A percentile compares a stretch with the other conserved stretches of the same genome.
phyloP scores from a whole-genome alignment of 305 asterid genomes.

The Salvia sclarea region DNA sequence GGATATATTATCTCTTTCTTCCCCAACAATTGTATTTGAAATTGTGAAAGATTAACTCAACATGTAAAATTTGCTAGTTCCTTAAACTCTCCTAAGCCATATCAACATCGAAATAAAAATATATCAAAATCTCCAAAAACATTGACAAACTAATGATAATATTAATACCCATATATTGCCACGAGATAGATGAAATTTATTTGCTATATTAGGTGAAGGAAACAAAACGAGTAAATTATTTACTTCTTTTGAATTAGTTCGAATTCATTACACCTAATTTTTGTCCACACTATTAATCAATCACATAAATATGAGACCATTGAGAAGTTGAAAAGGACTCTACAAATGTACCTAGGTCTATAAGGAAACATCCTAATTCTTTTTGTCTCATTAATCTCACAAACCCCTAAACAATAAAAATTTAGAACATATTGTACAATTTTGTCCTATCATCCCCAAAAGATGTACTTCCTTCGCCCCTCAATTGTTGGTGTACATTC shows the following conservation, averaged over 20 bases:
- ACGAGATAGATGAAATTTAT: background rate
- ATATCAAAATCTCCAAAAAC: too few species aligned
- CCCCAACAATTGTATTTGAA: too few species aligned
- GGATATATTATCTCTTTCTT: too few species aligned
- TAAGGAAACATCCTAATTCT: background rate
- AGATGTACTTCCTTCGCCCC: too few species aligned
- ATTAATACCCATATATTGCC: background rate
- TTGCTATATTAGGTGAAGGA: background rate
- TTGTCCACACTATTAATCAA: background rate
- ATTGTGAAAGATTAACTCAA: too few species aligned
- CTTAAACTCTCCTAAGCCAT: background rate
- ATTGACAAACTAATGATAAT: background rate
- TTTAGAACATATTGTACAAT: background rate
- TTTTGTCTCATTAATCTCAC: background rate
- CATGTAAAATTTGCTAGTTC: too few species aligned
- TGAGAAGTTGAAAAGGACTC: slow-evolving; percentile 2
- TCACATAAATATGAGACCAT: background rate
- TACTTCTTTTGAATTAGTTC: background rate
- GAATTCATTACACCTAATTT: background rate
- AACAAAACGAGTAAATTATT: background rate
- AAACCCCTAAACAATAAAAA: background rate
- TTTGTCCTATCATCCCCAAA: background rate
- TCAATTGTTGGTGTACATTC: too few species aligned
- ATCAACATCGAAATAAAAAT: background rate
- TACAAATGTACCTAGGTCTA: background rate